Percentiles rank a stretch among this genome's conserved stretches.
Evolutionary conservation across 441 rosid species (phyloP).

Genomic region (Brassica balearica): DNA sequence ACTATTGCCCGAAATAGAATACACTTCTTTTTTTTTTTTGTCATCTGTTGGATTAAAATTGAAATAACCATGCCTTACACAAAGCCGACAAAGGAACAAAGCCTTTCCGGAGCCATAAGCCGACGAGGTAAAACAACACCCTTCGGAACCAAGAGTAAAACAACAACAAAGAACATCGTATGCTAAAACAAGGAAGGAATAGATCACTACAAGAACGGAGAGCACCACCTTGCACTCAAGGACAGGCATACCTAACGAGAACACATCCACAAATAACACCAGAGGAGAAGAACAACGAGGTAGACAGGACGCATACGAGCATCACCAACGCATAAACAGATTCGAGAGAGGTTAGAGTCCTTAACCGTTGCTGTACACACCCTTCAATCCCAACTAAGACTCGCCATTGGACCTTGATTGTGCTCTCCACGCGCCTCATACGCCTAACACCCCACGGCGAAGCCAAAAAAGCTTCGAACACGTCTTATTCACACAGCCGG

Average conservation of each 20-base stretch:
- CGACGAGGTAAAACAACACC: not conserved
- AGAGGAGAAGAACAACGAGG: too few relatives aligned
- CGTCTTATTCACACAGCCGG: not conserved
- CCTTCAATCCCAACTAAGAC: not conserved
- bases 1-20: constrained; percentile 54
- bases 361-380: not conserved
- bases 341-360: not conserved
- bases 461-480: not conserved
- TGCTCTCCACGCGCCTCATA: not conserved
- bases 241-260: not conserved
- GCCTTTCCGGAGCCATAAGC: not conserved
- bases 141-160: not conserved
- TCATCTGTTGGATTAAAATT: not conserved
- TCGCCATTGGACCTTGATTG: not conserved
- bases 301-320: too few relatives aligned
- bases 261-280: not conserved
- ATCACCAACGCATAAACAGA: not conserved
- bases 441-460: not conserved
- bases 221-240: not conserved
- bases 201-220: not conserved
- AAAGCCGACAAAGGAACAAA: not conserved
- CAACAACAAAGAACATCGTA: not conserved
- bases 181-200: not conserved
- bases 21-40: constrained; percentile 35
- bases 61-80: not conserved